Conservation (phyloP, 2,329 filamentous ascomycete species). For the Paracorniculantispora psalliotae region DNA sequence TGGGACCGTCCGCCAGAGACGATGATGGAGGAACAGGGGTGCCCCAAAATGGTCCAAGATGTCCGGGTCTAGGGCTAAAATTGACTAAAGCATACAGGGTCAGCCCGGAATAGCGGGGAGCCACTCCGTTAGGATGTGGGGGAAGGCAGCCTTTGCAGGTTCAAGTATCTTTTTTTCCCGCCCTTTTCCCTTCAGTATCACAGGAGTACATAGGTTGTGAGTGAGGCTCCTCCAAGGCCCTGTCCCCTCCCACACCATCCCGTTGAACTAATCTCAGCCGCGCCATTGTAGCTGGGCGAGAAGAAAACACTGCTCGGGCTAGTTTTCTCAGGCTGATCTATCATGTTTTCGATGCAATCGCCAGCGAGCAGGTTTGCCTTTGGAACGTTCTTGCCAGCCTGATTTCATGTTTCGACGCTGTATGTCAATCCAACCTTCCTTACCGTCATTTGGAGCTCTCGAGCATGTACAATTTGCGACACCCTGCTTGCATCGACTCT, state of each 20-base stretch:
- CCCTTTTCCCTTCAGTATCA: not conserved
- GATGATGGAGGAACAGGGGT: not conserved
- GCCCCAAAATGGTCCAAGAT: not conserved
- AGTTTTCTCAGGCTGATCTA: not conserved
- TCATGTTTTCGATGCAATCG: not conserved
- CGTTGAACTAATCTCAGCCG: not conserved
- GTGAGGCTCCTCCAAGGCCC: not conserved
- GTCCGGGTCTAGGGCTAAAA: not conserved
- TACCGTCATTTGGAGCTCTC: too few species aligned
- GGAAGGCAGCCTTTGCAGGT: not conserved
- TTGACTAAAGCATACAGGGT: not conserved
- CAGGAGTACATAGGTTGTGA: not conserved
- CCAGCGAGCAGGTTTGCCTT: not conserved
- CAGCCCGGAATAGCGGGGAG: not conserved
- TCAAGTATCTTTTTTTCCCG: not conserved
- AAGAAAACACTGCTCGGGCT: not conserved
- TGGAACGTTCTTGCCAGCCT: not conserved
- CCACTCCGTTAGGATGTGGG: conserved; percentile 2
- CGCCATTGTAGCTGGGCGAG: not conserved
- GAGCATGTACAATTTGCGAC: too few species aligned
- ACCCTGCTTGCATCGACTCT: not conserved
- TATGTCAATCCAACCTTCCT: not conserved
- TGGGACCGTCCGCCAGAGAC: not conserved
- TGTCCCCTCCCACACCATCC: not conserved
- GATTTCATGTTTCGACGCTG: not conserved